These are phyloP conservation scores for Hansenula sp. DNA, from an alignment of 1,139 yeast genomes.

Conservation along the genomic window DNA sequence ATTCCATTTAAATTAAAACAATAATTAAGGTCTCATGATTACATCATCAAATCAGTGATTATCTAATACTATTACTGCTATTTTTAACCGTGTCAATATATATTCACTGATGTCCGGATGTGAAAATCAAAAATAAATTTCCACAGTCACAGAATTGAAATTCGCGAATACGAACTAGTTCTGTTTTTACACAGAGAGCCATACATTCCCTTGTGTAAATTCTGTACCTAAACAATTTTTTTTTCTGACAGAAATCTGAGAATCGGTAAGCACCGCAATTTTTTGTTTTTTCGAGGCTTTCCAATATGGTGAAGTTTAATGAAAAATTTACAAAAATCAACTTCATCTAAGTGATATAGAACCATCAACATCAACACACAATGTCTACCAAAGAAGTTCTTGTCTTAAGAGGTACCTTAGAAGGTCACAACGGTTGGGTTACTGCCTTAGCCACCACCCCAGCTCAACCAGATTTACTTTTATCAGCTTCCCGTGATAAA, in stretches of 20 bases:
- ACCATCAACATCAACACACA: constrained; percentile 16
- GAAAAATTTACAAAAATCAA: constrained; percentile 2
- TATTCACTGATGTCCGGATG: neutral
- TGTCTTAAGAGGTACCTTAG: constrained; percentile 99
- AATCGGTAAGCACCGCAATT: neutral
- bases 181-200: neutral
- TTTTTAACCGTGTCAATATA: too few relatives aligned
- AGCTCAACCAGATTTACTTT: constrained; percentile 96
- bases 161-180: constrained; percentile 4
- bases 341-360: neutral
- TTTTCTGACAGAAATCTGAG: neutral
- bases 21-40: too few relatives aligned
- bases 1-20: too few relatives aligned
- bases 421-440: constrained; percentile 94
- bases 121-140: too few relatives aligned
- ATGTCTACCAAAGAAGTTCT: constrained; percentile 87
- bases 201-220: constrained; percentile 15
- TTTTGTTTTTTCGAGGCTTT: neutral
- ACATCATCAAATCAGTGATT: too few relatives aligned
- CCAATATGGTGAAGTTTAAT: too few relatives aligned
- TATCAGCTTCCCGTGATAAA: constrained; percentile 99
- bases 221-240: constrained; percentile 16
- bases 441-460: constrained; percentile 98
- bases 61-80: too few relatives aligned
- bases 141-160: neutral